Base-by-base conservation (phyloP, 2,329 filamentous ascomycete genomes). In the Clonostachys rosea region DNA sequence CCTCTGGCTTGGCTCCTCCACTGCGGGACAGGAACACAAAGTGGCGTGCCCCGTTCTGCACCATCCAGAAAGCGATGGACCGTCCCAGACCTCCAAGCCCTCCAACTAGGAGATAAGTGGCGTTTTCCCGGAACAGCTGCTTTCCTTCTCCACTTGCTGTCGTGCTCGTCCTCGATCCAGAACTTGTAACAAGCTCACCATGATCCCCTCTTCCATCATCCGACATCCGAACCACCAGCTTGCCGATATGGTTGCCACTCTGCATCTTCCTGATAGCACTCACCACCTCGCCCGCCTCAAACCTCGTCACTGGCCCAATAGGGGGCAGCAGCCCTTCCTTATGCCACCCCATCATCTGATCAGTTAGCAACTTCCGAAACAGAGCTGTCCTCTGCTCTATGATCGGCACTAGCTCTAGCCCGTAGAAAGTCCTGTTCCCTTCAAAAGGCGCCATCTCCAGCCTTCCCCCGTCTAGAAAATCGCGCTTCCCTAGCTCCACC, bases 1-100 rank as follows among this genome's bases (percentile, higher is more conserved):
- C 56, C 34, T 48, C 52, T 14, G 47, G 40, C n/a, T 41, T 34
- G 43, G 54, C 74, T 43, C 54, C 74, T 43, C 24, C 24, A 3
- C 65, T 71, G 24, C 74, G 67, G 4, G 75, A 79, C 13, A 79
- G 61, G 7, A 78, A 64, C 1, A 75, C 67, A 16, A 80, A 57
- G 49, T 71, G 66, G 9, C 66, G 63, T 7, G 75, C 76, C 2
- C 76, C 76, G 16, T 69, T 68, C 41, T 62, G 60, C 7, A 72
- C 63, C 71, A 79, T 75, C 67, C 73, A 73, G 6, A 65, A 65
- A 13, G 72, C 62, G 58, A 79, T 70, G 47, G 17, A 12, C 17
- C 37, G 20, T 10, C 64, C 62, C 3, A 67, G 50, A 3, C 62
- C 64, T 16, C 64, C 63, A 5, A 65, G 47, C 6, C 64, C 61